phyloP scores from a whole-genome alignment of 176 grass and related monocot genomes.

The Eleusine coracana region DNA sequence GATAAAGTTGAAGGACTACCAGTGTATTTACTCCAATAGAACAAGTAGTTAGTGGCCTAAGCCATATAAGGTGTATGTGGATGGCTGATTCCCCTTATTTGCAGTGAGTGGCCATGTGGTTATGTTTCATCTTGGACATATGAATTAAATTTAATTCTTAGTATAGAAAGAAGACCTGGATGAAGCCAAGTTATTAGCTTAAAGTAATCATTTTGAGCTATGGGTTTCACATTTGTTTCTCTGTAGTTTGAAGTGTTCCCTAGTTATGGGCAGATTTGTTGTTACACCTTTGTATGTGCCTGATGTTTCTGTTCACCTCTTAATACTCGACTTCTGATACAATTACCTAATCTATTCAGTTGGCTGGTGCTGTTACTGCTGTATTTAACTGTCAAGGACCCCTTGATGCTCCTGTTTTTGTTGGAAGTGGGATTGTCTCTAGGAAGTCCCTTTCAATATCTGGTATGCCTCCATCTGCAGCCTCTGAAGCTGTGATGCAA shows the following conservation, averaged over 20 bases:
- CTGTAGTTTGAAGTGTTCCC: conserved; percentile 3
- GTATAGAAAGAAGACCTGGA: conserved; percentile 23
- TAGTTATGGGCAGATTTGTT: conserved; percentile 26
- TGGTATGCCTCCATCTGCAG: conserved; percentile 82
- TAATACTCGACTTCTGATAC: conserved; percentile 41
- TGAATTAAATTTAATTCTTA: conserved; percentile 14
- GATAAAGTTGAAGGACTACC: neutral
- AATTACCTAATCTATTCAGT: conserved; percentile 52
- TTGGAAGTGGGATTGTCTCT: conserved; percentile 98
- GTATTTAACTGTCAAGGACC: conserved; percentile 99
- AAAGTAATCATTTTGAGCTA: conserved; percentile 15
- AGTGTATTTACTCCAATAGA: neutral
- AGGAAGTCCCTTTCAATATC: conserved; percentile 82
- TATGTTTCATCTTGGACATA: conserved; percentile 19
- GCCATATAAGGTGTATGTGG: conserved; percentile 27
- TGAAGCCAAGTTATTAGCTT: conserved; percentile 19
- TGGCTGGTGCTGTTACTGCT: conserved; percentile 94
- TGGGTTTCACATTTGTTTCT: conserved; percentile 20
- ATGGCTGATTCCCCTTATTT: conserved; percentile 5
- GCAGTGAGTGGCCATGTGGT: neutral
- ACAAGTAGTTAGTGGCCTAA: conserved; percentile 3
- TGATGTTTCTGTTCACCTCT: conserved; percentile 26
- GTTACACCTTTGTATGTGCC: neutral
- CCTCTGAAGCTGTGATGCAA: conserved; percentile 91
- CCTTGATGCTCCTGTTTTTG: conserved; percentile 93